A percentile compares a stretch with the other conserved stretches of the same genome.
Evolutionary conservation across 768 basidiomycete species (phyloP).

Genomic region (Lactifluus rugatus): DNA sequence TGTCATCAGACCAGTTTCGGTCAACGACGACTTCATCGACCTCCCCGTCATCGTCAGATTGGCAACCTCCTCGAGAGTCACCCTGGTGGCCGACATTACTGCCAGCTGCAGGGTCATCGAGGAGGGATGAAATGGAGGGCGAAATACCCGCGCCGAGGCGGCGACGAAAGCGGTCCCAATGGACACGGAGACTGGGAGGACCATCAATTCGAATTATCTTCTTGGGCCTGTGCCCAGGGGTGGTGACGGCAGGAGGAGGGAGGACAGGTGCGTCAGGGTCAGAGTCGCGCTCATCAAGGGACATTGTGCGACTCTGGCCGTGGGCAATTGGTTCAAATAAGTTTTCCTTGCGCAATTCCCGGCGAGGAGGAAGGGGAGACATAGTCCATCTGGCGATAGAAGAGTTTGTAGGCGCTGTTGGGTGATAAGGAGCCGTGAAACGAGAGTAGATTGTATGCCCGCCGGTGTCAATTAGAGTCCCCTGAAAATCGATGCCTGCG

Average conservation of each 20-base stretch:
- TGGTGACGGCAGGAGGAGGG: slow-evolving; percentile 13
- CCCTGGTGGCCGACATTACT: slow-evolving; percentile 23
- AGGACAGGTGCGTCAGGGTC: slow-evolving; percentile 2
- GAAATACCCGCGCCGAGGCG: slow-evolving; percentile 47
- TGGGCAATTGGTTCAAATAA: neutral
- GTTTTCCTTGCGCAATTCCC: neutral
- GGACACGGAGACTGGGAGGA: slow-evolving; percentile 27
- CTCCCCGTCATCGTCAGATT: slow-evolving; percentile 30
- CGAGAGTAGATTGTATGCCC: neutral
- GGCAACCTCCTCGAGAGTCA: slow-evolving; percentile 26
- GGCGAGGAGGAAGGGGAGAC: neutral
- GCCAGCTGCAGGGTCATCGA: slow-evolving; percentile 22
- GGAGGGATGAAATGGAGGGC: slow-evolving; percentile 34
- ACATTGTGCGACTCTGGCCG: neutral
- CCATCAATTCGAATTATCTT: slow-evolving; percentile 32
- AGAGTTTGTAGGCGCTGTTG: slow-evolving; percentile 1
- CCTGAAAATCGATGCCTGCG: neutral
- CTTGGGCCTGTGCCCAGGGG: slow-evolving; percentile 25
- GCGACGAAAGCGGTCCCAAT: slow-evolving; percentile 44
- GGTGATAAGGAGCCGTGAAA: neutral
- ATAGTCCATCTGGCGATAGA: slow-evolving; percentile 14
- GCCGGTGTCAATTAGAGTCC: no score
- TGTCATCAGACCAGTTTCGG: slow-evolving; percentile 53
- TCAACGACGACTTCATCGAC: slow-evolving; percentile 74
- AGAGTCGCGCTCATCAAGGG: slow-evolving; percentile 1